Conservation (phyloP, 371 early-diverging fungal species). For the Rhizopus stolonifer region DNA sequence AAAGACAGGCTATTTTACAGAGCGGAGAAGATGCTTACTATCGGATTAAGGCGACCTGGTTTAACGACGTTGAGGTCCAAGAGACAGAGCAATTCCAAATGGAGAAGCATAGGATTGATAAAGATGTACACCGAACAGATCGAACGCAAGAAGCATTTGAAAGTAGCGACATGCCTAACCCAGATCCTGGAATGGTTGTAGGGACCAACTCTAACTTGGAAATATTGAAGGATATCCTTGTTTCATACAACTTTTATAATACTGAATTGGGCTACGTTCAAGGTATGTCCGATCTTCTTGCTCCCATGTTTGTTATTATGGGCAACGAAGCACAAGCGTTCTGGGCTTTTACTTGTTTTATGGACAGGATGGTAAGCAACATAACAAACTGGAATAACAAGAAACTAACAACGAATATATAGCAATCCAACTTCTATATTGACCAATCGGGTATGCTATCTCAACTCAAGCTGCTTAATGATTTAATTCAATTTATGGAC, state of each 20-base stretch:
- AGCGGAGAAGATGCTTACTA: slow-evolving; percentile 71
- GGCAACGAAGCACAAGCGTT: slow-evolving; percentile 88
- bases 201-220: slow-evolving; percentile 76
- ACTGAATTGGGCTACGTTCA: slow-evolving; percentile 83
- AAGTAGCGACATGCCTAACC: too few species aligned
- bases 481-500: slow-evolving; percentile 82
- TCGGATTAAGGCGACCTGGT: slow-evolving; percentile 78
- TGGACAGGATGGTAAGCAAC: slow-evolving; percentile 90
- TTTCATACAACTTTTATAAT: slow-evolving; percentile 86
- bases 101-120: slow-evolving; percentile 86
- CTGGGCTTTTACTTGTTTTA: slow-evolving; percentile 86
- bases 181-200: too few species aligned
- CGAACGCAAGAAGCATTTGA: slow-evolving; percentile 78
- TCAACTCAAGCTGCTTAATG: slow-evolving; percentile 74
- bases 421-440: slow-evolving; percentile 74
- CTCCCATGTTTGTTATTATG: slow-evolving; percentile 87
- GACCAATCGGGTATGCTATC: slow-evolving; percentile 91
- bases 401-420: too few species aligned
- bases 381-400: too few species aligned
- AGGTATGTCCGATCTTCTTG: slow-evolving; percentile 93
- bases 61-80: slow-evolving; percentile 61
- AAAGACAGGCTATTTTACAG: slow-evolving; percentile 65
- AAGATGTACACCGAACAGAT: slow-evolving; percentile 94
- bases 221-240: slow-evolving; percentile 82
- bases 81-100: slow-evolving; percentile 67